Percentiles rank a stretch among this genome's conserved stretches.
Evolutionary conservation across 345 rosid genomes (phyloP).

Genomic region (Carallia brachiata): DNA sequence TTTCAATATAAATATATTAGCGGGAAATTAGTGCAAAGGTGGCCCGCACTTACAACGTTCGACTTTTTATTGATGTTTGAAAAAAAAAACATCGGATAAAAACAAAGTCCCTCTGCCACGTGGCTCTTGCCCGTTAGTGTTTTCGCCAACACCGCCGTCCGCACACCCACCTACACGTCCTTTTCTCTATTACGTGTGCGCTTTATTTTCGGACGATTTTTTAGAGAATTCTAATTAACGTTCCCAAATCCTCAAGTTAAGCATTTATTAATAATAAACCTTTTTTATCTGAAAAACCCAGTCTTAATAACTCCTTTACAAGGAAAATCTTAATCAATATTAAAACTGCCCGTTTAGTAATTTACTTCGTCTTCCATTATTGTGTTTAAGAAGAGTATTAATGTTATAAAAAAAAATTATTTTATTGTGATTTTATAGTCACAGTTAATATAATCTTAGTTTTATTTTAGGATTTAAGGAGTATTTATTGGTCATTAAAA

Average conservation of each 20-base stretch:
- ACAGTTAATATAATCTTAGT: too few relatives aligned
- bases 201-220: conserved; percentile 16
- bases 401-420: too few relatives aligned
- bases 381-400: too few relatives aligned
- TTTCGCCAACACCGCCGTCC: neutral
- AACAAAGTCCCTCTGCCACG: conserved; percentile 31
- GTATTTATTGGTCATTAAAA: too few relatives aligned
- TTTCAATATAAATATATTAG: neutral
- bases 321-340: too few relatives aligned
- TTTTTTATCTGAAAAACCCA: too few relatives aligned
- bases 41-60: conserved; percentile 57
- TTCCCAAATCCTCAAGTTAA: neutral
- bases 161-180: neutral
- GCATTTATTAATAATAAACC: conserved; percentile 4
- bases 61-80: conserved; percentile 9
- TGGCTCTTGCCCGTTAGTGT: conserved; percentile 31
- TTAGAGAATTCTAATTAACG: neutral
- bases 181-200: conserved; percentile 26
- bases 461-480: too few relatives aligned
- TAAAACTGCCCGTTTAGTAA: too few relatives aligned
- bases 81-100: neutral
- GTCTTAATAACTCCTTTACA: too few relatives aligned
- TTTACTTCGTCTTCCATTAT: neutral
- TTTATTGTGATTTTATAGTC: too few relatives aligned
- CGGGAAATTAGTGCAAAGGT: conserved; percentile 25